Percentiles rank a stretch among this genome's conserved stretches.
Conservation (phyloP, 2,329 filamentous ascomycete species). For the Arthrobotrys pseudoclavata region DNA sequence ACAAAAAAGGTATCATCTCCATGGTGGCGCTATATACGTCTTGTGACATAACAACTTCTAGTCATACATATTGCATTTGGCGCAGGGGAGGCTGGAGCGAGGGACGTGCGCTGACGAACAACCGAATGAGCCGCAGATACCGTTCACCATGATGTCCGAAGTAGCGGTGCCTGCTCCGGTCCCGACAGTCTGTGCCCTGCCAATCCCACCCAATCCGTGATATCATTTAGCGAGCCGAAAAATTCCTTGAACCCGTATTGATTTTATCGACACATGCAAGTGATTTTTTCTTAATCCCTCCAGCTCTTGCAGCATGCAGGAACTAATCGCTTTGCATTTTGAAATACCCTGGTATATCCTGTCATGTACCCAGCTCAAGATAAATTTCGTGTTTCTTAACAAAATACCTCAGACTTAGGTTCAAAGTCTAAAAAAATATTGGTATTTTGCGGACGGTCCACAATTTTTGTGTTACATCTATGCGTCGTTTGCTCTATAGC, state of each 20-base stretch:
- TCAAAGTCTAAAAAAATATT: not conserved
- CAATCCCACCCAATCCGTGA: conserved; percentile 19
- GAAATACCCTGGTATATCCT: not conserved
- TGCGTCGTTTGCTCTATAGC: conserved; percentile 9
- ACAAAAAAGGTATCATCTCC: conserved; percentile 18
- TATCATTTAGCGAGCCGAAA: conserved; percentile 42
- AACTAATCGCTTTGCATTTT: conserved; percentile 12
- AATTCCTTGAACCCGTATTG: conserved; percentile 1
- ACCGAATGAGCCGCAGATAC: conserved; percentile 36
- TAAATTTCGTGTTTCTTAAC: not conserved
- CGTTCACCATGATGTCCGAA: conserved; percentile 42
- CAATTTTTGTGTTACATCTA: conserved; percentile 9
- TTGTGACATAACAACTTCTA: conserved; percentile 17
- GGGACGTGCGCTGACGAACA: conserved; percentile 38
- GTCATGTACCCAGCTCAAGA: not conserved
- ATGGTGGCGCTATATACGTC: conserved; percentile 31
- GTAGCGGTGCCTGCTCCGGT: conserved; percentile 50
- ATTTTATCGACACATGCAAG: conserved; percentile 18
- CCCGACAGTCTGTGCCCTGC: conserved; percentile 10
- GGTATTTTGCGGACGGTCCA: conserved; percentile 4
- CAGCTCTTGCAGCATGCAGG: conserved; percentile 20
- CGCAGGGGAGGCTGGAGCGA: conserved; percentile 18
- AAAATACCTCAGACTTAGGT: conserved; percentile 18
- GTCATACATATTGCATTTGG: conserved; percentile 22
- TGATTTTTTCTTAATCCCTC: not conserved